Evolutionary conservation across 352 stramenopile species (phyloP).

Genomic region (Globisporangium rhizosaccharum): DNA sequence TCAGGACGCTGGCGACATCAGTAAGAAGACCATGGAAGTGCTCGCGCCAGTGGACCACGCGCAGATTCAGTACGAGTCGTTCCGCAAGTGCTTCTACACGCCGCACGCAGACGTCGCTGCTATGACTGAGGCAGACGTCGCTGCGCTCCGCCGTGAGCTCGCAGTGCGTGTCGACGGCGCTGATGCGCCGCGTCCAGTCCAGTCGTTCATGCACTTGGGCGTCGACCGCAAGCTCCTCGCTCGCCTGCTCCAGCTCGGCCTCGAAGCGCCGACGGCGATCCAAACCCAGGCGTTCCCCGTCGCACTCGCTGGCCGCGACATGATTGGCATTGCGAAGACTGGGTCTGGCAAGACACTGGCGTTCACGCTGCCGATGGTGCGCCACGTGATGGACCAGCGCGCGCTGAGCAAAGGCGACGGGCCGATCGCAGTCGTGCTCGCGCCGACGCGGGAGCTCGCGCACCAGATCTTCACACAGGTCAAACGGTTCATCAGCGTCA

Average conservation of each 20-base stretch:
- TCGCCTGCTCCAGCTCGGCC: slow-evolving; percentile 58
- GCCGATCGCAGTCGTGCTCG: slow-evolving; percentile 73
- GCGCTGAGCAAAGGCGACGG: slow-evolving; percentile 68
- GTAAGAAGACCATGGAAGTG: slow-evolving; percentile 68
- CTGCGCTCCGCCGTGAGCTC: slow-evolving; percentile 39
- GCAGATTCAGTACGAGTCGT: slow-evolving; percentile 70
- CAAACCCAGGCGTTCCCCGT: slow-evolving; percentile 81
- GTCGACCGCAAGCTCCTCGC: slow-evolving; percentile 66
- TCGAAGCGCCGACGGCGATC: slow-evolving; percentile 78
- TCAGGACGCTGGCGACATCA: slow-evolving; percentile 15
- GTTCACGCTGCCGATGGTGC: slow-evolving; percentile 95
- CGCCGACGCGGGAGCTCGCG: slow-evolving; percentile 75
- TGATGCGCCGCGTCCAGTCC: slow-evolving; percentile 51
- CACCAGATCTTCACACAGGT: slow-evolving; percentile 82
- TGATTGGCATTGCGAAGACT: slow-evolving; percentile 92
- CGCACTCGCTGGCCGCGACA: slow-evolving; percentile 64
- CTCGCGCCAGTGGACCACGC: slow-evolving; percentile 68
- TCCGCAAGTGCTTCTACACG: slow-evolving; percentile 77
- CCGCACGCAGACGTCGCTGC: slow-evolving; percentile 32
- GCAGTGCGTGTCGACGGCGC: slow-evolving; percentile 41
- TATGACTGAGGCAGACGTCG: slow-evolving; percentile 31
- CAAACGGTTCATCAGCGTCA: slow-evolving; percentile 75
- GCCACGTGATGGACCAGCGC: slow-evolving; percentile 85
- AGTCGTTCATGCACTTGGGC: slow-evolving; percentile 69
- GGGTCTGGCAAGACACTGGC: slow-evolving; percentile 97